A percentile compares a stretch with the other conserved stretches of the same genome.
phyloP scores from a whole-genome alignment of 805 yeast species.

The Brettanomyces custersianus region DNA sequence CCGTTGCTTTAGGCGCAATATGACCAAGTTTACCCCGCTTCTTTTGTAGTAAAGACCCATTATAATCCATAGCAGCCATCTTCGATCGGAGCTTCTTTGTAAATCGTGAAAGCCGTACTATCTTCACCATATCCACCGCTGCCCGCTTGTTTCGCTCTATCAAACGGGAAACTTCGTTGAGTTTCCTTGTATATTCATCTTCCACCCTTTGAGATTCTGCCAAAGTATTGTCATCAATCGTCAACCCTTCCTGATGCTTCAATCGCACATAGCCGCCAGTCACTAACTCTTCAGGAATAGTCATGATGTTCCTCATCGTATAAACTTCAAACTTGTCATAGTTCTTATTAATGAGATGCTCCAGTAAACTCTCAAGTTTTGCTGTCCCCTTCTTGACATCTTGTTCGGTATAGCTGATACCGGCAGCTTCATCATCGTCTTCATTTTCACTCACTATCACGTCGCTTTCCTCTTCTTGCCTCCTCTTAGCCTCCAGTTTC shows the following conservation, averaged over 20 bases:
- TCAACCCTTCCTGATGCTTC: constrained; percentile 57
- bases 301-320: constrained; percentile 65
- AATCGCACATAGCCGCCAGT: constrained; percentile 59
- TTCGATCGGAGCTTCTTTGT: constrained; percentile 13
- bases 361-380: constrained; percentile 66
- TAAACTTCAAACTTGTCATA: constrained; percentile 84
- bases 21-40: too few relatives aligned
- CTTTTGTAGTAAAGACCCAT: background rate
- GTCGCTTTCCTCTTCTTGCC: constrained; percentile 17
- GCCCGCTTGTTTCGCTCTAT: constrained; percentile 33
- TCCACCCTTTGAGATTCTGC: constrained; percentile 11
- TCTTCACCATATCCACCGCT: constrained; percentile 30
- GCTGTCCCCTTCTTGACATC: constrained; percentile 77
- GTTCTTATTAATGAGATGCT: constrained; percentile 65
- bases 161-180: constrained; percentile 34
- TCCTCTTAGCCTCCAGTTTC: constrained; percentile 9
- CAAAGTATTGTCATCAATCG: constrained; percentile 12
- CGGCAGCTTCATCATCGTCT: constrained; percentile 3
- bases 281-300: constrained; percentile 57
- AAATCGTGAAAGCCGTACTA: constrained; percentile 27
- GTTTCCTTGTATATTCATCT: constrained; percentile 20
- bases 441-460: constrained; percentile 20
- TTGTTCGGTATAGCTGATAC: constrained; percentile 11
- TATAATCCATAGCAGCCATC: constrained; percentile 9
- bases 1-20: too few relatives aligned